Evolutionary conservation across 78 protist species (phyloP).

Genomic region (Ministeria vibrans): DNA sequence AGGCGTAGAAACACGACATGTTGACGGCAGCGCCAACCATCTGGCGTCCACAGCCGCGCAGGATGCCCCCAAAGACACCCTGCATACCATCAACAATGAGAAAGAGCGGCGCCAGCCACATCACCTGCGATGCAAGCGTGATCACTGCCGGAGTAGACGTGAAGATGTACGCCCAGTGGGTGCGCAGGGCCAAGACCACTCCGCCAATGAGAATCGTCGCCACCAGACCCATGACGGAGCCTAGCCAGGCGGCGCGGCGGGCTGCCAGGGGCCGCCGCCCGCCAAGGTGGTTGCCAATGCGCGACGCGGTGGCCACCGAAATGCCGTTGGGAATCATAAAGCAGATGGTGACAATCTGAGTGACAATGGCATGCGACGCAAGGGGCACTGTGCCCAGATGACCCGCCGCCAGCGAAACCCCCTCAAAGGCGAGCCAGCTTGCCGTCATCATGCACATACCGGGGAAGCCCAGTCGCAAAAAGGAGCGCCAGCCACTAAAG

Average conservation of each 20-base stretch:
- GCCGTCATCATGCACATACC: background rate
- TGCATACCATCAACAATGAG: background rate
- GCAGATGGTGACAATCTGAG: background rate
- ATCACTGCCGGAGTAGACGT: background rate
- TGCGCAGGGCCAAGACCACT: background rate
- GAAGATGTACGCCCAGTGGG: background rate
- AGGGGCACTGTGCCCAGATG: background rate
- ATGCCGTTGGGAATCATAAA: conserved; percentile 6
- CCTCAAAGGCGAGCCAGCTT: conserved; percentile 23
- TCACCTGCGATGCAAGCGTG: background rate
- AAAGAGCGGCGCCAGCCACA: background rate
- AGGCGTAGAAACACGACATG: too few species aligned
- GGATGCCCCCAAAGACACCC: background rate
- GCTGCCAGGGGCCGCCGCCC: background rate
- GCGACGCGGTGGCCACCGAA: background rate
- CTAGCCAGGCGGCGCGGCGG: background rate
- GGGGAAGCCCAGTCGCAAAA: background rate
- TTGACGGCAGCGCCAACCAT: background rate
- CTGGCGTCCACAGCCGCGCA: conserved; percentile 6
- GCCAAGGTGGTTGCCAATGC: conserved; percentile 7
- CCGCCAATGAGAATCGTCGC: background rate
- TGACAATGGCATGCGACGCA: background rate
- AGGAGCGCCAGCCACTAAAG: background rate
- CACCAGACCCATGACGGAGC: background rate
- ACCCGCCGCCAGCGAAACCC: background rate